phyloP scores from a whole-genome alignment of 192 early-diverging fungal species.

The Podila epigama region DNA sequence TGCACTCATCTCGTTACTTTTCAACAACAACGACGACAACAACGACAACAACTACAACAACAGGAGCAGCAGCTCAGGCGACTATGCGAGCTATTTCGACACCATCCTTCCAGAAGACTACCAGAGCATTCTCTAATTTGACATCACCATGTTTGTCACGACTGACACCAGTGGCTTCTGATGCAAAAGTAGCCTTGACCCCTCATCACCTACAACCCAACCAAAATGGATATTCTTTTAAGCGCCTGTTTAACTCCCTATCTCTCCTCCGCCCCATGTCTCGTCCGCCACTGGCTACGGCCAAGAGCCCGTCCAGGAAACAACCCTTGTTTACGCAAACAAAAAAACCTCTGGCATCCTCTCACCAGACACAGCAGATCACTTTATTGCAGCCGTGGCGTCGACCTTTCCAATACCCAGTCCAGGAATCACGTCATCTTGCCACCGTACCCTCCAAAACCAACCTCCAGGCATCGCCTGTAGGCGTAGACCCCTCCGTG shows the following conservation, averaged over 20 bases:
- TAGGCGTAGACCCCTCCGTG: conserved; percentile 8
- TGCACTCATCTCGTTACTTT: no score
- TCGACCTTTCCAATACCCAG: conserved; percentile 13
- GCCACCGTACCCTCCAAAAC: conserved; percentile 36
- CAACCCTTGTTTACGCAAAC: not conserved
- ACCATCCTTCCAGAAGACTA: no score
- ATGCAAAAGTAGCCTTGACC: not conserved
- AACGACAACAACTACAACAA: no score
- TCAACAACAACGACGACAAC: no score
- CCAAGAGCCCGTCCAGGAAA: not conserved
- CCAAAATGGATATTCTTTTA: conserved; percentile 34
- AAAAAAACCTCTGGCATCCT: not conserved
- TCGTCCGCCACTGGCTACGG: not conserved
- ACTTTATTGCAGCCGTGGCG: conserved; percentile 35
- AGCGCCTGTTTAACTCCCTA: conserved; percentile 6
- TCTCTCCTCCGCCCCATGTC: not conserved
- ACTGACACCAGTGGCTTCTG: no score
- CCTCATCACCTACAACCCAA: not conserved
- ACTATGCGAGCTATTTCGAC: no score
- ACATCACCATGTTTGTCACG: not conserved
- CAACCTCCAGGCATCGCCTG: conserved; percentile 5
- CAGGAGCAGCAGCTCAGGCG: no score
- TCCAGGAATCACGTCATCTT: conserved; percentile 9
- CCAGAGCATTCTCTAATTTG: no score
- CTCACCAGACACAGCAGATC: not conserved